Evolutionary conservation across 208 protist species (phyloP).

Genomic region (Porcisia hertigi): DNA sequence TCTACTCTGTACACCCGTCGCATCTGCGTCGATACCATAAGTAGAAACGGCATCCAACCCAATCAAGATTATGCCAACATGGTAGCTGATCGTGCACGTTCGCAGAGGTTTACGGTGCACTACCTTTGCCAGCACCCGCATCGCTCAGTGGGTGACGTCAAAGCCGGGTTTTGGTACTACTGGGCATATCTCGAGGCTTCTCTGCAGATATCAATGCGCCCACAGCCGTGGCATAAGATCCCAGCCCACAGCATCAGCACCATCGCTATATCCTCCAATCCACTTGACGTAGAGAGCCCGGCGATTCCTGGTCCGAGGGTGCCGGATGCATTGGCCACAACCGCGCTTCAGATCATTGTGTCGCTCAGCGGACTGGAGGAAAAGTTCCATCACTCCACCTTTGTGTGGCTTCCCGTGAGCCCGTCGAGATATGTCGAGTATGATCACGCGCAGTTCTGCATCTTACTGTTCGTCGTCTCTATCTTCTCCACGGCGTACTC

Average conservation of each 20-base stretch:
- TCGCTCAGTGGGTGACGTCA: background rate
- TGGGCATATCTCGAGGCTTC: constrained; percentile 32
- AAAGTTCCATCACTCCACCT: constrained; percentile 71
- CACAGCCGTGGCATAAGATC: constrained; percentile 44
- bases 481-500: constrained; percentile 60
- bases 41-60: constrained; percentile 60
- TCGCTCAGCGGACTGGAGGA: constrained; percentile 70
- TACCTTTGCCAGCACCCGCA: constrained; percentile 45
- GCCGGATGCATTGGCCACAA: constrained; percentile 5
- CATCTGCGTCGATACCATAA: constrained; percentile 58
- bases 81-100: constrained; percentile 14
- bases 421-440: constrained; percentile 47
- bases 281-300: background rate
- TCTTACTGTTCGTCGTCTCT: constrained; percentile 52
- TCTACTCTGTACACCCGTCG: constrained; percentile 43
- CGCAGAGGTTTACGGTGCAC: constrained; percentile 13
- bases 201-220: constrained; percentile 29
- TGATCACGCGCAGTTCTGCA: constrained; percentile 66
- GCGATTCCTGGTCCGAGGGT: background rate
- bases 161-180: constrained; percentile 21
- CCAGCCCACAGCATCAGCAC: constrained; percentile 56
- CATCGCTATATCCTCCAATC: constrained; percentile 47
- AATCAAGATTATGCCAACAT: constrained; percentile 71
- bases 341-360: constrained; percentile 38
- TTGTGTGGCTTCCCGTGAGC: constrained; percentile 59